phyloP scores from a whole-genome alignment of 305 asterid species.

The Stenogyne calaminthoides region DNA sequence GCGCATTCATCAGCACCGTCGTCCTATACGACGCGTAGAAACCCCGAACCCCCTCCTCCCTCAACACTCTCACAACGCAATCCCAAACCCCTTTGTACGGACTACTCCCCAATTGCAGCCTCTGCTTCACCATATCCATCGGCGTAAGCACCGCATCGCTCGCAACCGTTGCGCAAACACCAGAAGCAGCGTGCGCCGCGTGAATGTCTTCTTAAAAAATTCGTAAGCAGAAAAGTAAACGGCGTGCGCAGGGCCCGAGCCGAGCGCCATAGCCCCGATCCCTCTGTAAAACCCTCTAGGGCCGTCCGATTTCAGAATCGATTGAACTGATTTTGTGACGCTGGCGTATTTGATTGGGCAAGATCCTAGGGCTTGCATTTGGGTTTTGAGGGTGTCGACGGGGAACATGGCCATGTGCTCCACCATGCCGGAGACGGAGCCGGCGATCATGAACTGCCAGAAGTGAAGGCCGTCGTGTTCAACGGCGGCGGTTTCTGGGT shows the following conservation, averaged over 20 bases:
- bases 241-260: slow-evolving; percentile 98
- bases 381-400: slow-evolving; percentile 87
- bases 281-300: slow-evolving; percentile 78
- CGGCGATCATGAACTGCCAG: slow-evolving; percentile 94
- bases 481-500: slow-evolving; percentile 40
- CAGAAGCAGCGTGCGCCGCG: slow-evolving; percentile 76
- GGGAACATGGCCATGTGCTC: slow-evolving; percentile 99
- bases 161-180: slow-evolving; percentile 84
- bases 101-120: slow-evolving; percentile 85
- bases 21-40: slow-evolving; percentile 87
- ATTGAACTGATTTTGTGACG: slow-evolving; percentile 58
- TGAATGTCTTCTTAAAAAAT: slow-evolving; percentile 67
- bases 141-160: slow-evolving; percentile 96
- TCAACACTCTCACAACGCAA: slow-evolving; percentile 71
- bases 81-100: slow-evolving; percentile 83
- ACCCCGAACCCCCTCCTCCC: slow-evolving; percentile 80
- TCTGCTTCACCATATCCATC: slow-evolving; percentile 97
- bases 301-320: slow-evolving; percentile 73
- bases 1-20: slow-evolving; percentile 95
- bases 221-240: slow-evolving; percentile 90
- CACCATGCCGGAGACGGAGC: slow-evolving; percentile 87
- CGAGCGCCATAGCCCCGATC: slow-evolving; percentile 94
- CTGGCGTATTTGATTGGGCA: slow-evolving; percentile 81
- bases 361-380: slow-evolving; percentile 89
- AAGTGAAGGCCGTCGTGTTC: slow-evolving; percentile 85